Evolutionary conservation across 1,284 basidiomycete genomes (phyloP).

Genomic region (Irpex sp.): DNA sequence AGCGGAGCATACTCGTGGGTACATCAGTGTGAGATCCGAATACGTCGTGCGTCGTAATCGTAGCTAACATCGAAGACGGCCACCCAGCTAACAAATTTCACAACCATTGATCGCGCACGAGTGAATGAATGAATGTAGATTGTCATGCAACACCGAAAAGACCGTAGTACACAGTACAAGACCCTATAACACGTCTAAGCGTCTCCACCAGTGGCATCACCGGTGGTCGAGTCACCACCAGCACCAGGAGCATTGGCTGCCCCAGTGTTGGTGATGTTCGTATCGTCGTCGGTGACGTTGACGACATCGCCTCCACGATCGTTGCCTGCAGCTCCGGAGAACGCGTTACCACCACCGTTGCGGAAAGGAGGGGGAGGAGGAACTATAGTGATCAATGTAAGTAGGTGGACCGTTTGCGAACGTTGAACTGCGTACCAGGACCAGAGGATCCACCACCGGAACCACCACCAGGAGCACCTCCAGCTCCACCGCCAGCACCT

Average conservation of each 20-base stretch:
- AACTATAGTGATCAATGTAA: neutral
- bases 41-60: too few species aligned
- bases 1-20: too few species aligned
- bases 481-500: neutral
- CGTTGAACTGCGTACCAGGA: neutral
- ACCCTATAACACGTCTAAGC: slow-evolving; percentile 5
- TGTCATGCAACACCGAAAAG: slow-evolving; percentile 4
- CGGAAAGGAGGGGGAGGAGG: slow-evolving; percentile 7
- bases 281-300: slow-evolving; percentile 13
- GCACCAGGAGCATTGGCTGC: slow-evolving; percentile 10
- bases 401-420: neutral
- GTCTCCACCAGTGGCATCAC: slow-evolving; percentile 15
- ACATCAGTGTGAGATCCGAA: too few species aligned
- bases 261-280: slow-evolving; percentile 12
- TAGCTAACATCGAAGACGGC: too few species aligned
- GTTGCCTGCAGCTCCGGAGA: slow-evolving; percentile 12
- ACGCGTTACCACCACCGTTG: slow-evolving; percentile 16
- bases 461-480: slow-evolving; percentile 1
- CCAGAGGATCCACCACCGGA: slow-evolving; percentile 1
- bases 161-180: neutral
- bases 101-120: too few species aligned
- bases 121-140: slow-evolving; percentile 8
- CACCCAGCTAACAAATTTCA: too few species aligned
- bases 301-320: slow-evolving; percentile 14
- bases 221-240: slow-evolving; percentile 12